These are phyloP conservation scores for Lactarius quietus DNA, from an alignment of 768 basidiomycete species.

Conservation along the genomic window DNA sequence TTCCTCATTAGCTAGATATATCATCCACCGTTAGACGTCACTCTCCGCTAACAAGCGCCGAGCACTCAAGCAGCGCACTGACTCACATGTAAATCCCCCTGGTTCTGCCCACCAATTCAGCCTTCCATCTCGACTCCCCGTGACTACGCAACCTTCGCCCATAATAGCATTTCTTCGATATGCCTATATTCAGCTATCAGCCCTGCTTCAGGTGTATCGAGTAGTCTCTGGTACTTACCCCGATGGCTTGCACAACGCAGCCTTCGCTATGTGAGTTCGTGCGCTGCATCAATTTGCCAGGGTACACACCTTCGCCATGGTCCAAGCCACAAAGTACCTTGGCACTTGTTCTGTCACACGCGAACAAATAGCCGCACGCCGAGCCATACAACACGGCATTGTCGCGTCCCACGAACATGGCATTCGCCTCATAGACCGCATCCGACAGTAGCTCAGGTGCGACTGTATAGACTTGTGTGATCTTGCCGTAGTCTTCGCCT, in stretches of 20 bases:
- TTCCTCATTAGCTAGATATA: slow-evolving; percentile 9
- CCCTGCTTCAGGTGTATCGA: background rate
- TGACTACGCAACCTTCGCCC: slow-evolving; percentile 17
- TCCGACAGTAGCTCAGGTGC: slow-evolving; percentile 37
- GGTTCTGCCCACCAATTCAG: slow-evolving; percentile 26
- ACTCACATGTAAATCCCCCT: slow-evolving; percentile 15
- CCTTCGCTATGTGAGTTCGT: slow-evolving; percentile 13
- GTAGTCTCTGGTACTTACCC: slow-evolving; percentile 3
- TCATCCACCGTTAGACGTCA: slow-evolving; percentile 1
- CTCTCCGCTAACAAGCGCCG: background rate
- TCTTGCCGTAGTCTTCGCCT: slow-evolving; percentile 47
- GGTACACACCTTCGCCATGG: slow-evolving; percentile 51
- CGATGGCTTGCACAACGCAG: slow-evolving; percentile 21
- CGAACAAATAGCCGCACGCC: slow-evolving; percentile 50
- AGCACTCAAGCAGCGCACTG: background rate
- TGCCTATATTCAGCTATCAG: slow-evolving; percentile 6
- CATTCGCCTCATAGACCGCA: slow-evolving; percentile 39
- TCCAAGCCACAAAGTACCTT: slow-evolving; percentile 56
- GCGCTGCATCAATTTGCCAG: background rate
- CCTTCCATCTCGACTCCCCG: slow-evolving; percentile 25
- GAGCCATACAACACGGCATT: slow-evolving; percentile 56
- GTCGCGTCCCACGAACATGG: slow-evolving; percentile 50
- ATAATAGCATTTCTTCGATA: background rate
- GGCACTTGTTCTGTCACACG: slow-evolving; percentile 59
- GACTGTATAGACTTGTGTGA: slow-evolving; percentile 51